Base-by-base conservation (phyloP, 495 filamentous ascomycete genomes). In the Aspergillus affinis region DNA sequence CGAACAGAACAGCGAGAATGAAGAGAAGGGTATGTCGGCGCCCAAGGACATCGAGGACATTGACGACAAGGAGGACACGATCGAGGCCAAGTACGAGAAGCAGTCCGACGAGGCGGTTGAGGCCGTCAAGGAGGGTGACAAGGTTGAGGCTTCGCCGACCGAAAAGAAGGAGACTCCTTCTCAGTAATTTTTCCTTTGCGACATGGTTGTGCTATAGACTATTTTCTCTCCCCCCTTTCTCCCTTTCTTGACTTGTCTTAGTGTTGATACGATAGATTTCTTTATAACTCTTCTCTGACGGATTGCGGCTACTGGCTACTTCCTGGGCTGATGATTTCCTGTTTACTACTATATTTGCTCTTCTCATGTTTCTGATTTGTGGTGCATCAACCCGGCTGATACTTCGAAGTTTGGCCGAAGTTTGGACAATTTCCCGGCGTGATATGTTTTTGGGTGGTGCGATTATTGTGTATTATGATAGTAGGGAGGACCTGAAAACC, bases 11-110 rank as follows among this genome's bases (percentile, higher is more conserved):
- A 83, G 88, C 71, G 85, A 86, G 78, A 88, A 86, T 75, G 84
- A 86, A 66, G 83, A 80, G 64, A 77, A 76, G 67, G 75, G 77
- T 9, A 71, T 77, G 27, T 58, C 76, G 0, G 77, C 86, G 67
- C 75, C 88, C 70, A 81, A 92, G 84, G 78, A 96, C 80, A 74
- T 82, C 75, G 72, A 91, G 80, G 80, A 98, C 66, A 93, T 92
- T 41, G 93, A 98, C 61, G 86, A 97, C 72, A 93, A 84, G 73
- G 76, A 80, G 30, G 78, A 80, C 36, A 58, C 63, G 47, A 74
- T 65, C 46, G 71, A 74, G 29, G 64, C 75, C 36, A 45, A 60
- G 21, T 59, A 59, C 41, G 47, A 69, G 10, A 65, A 65, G 54
- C 77, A 81, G 62, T 61, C 70, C 13, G 60, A 69, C 3, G 80